phyloP scores from a whole-genome alignment of 768 basidiomycete genomes.

The Pisolithus orientalis region DNA sequence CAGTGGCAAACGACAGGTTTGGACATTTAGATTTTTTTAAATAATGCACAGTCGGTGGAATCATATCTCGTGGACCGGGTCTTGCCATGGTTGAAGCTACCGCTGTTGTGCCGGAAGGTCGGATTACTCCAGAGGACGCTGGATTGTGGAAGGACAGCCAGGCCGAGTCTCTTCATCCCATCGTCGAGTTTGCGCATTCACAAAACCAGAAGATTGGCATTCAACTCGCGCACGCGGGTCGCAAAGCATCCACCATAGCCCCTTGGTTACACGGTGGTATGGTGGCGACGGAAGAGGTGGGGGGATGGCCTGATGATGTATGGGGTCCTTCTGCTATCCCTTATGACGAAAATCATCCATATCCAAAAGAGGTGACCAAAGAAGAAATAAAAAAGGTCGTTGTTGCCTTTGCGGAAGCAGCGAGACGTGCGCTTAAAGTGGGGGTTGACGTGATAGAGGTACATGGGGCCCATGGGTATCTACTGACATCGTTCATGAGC shows the following conservation, averaged over 20 bases:
- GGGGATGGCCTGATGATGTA: constrained; percentile 67
- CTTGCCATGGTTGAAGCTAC: constrained; percentile 72
- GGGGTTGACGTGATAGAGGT: constrained; percentile 75
- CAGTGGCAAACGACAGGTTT: constrained; percentile 23
- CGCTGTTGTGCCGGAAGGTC: constrained; percentile 64
- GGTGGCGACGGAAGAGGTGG: constrained; percentile 39
- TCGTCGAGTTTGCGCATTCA: constrained; percentile 68
- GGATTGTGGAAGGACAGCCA: constrained; percentile 78
- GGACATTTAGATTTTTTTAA: not conserved
- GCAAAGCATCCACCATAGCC: constrained; percentile 64
- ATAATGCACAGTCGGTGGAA: constrained; percentile 32
- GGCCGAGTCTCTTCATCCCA: constrained; percentile 58
- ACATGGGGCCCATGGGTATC: constrained; percentile 62
- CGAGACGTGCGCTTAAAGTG: constrained; percentile 47
- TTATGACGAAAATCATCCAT: constrained; percentile 45
- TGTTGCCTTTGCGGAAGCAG: constrained; percentile 52
- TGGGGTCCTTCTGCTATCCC: constrained; percentile 54
- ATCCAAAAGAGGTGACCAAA: constrained; percentile 53
- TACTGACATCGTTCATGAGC: constrained; percentile 63
- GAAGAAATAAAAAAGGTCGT: constrained; percentile 51
- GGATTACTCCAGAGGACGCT: constrained; percentile 71
- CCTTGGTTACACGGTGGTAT: constrained; percentile 53
- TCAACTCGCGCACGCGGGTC: constrained; percentile 70
- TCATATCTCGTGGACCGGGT: constrained; percentile 67
- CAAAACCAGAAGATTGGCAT: constrained; percentile 70